Base-by-base conservation (phyloP, 179 eudicot species). In the Nepenthes alata region DNA sequence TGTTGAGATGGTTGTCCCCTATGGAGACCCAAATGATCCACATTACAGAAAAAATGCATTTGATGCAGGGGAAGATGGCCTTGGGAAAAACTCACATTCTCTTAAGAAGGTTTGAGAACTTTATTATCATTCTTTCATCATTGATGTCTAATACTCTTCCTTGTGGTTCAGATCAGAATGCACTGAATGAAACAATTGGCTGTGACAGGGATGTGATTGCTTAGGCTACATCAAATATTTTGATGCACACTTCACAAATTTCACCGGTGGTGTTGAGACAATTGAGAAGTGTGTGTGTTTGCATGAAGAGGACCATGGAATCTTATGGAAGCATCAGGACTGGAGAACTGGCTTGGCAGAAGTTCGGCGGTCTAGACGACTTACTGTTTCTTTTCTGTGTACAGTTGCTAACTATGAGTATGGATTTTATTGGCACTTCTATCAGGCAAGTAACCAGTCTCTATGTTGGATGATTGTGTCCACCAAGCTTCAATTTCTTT, bases 291-390 rank as follows among this genome's bases (percentile, higher is more conserved):
- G 87, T 78, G 87, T 85, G 13, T 85, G 91, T 41, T 53, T 85
- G 78, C 91, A 85, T 16, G 91, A 85, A 67, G 91, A 85, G 73
- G 91, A 85, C 69, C 75, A 78, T 67, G 83, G 85, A 50, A 80
- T 85, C 59, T 72, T 85, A 3, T 85, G 91, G 91, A 85, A 85
- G 76, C 91, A 85, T 76, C 91, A 85, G 66, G 91, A 85, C 62
- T 85, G 91, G 91, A 76, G 91, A 82, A 80, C 87, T 59, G 87
- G 87, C 60, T 74, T 77, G 25, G 84, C 91, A 41, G 91, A 85
- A 69, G 91, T 82, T 63, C 78, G 91, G 37, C 72, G 91, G 73
- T 80, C 83, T 58, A 76, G 91, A 60, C 71, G 91, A 62, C 78
- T 85, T 35, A 80, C 85, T 38, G 91, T 76, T 68, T 85, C 91